Evolutionary conservation across 75 land plant species (phyloP).

Genomic region (Pinus taeda): DNA sequence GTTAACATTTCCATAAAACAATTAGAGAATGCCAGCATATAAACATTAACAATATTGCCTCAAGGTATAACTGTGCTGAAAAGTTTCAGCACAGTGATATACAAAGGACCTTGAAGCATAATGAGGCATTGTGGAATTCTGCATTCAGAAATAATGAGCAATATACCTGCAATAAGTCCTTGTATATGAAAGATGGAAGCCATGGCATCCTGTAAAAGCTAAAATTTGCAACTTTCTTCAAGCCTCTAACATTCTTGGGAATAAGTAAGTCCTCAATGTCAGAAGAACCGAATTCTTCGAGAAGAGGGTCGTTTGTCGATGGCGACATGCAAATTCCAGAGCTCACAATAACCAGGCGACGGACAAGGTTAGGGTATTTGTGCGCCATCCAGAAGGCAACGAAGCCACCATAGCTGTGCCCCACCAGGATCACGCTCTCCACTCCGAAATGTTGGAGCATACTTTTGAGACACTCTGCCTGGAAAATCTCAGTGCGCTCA

Average conservation of each 20-base stretch:
- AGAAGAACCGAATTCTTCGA: neutral
- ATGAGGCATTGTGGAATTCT: no score
- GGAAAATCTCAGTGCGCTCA: slow-evolving; percentile 55
- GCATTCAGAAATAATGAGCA: neutral
- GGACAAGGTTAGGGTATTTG: slow-evolving; percentile 41
- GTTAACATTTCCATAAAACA: neutral
- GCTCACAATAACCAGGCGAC: slow-evolving; percentile 57
- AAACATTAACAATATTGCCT: neutral
- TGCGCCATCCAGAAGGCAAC: slow-evolving; percentile 71
- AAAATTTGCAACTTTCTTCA: neutral
- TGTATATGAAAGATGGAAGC: neutral
- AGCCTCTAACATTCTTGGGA: neutral
- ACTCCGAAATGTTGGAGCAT: slow-evolving; percentile 38
- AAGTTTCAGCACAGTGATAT: no score
- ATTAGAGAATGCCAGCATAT: neutral
- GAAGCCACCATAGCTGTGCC: slow-evolving; percentile 77
- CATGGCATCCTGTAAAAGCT: neutral
- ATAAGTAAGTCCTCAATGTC: slow-evolving; percentile 6
- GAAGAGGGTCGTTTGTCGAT: neutral
- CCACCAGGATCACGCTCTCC: slow-evolving; percentile 27
- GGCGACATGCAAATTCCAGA: slow-evolving; percentile 14
- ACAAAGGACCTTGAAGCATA: no score
- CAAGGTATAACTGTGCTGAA: no score
- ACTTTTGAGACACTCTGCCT: slow-evolving; percentile 54
- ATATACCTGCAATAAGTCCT: neutral